Evolutionary conservation across 1,284 basidiomycete species (phyloP).

Genomic region (Athelia sp.): DNA sequence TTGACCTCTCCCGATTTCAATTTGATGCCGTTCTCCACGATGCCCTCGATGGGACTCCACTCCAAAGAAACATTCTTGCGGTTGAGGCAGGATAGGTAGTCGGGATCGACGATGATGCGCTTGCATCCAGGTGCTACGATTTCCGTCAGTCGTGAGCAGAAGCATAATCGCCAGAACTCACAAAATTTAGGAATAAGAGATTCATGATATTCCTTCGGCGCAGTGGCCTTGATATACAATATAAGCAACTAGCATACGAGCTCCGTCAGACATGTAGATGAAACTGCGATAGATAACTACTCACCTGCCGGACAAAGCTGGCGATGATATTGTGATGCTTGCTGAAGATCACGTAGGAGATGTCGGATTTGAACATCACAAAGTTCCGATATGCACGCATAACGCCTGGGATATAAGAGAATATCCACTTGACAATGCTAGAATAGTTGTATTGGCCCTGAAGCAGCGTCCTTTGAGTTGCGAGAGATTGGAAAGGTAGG

Average conservation of each 20-base stretch:
- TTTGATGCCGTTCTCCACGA: constrained; percentile 40
- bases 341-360: constrained; percentile 29
- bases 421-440: constrained; percentile 38
- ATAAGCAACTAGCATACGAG: constrained; percentile 27
- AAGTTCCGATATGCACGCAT: constrained; percentile 41
- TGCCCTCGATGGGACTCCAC: constrained; percentile 37
- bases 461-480: constrained; percentile 16
- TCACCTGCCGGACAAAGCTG: constrained; percentile 23
- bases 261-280: neutral
- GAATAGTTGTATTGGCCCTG: constrained; percentile 42
- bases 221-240: constrained; percentile 37
- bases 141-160: constrained; percentile 5
- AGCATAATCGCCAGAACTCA: neutral
- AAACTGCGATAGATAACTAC: constrained; percentile 2
- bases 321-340: constrained; percentile 29
- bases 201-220: constrained; percentile 39
- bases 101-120: constrained; percentile 49
- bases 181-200: constrained; percentile 35
- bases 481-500: neutral
- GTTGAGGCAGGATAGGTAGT: constrained; percentile 44
- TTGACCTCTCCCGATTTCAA: constrained; percentile 43
- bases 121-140: constrained; percentile 47
- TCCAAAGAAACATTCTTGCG: constrained; percentile 45
- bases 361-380: constrained; percentile 37
- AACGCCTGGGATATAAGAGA: constrained; percentile 41